Evolutionary conservation across 2,329 filamentous ascomycete genomes (phyloP).

Genomic region (Apiospora arundinis): DNA sequence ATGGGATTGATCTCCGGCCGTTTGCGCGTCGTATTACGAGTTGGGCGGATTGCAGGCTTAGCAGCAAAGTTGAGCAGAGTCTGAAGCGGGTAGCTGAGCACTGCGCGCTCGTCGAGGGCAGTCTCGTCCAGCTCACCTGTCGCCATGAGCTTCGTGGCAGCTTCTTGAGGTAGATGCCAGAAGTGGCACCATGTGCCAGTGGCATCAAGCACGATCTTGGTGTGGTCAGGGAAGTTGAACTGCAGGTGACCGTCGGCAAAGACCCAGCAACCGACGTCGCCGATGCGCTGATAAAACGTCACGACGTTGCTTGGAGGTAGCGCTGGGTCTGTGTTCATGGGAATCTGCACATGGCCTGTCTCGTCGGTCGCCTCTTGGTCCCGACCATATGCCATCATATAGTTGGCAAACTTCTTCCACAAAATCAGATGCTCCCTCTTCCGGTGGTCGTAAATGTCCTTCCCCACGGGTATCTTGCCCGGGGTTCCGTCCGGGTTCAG

Average conservation of each 20-base stretch:
- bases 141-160: conserved; percentile 67
- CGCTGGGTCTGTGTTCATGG: conserved; percentile 45
- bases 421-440: conserved; percentile 70
- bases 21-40: conserved; percentile 54
- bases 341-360: conserved; percentile 46
- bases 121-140: conserved; percentile 73
- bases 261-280: conserved; percentile 81
- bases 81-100: conserved; percentile 74
- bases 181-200: conserved; percentile 80
- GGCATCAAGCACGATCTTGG: conserved; percentile 79
- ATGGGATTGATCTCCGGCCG: conserved; percentile 67
- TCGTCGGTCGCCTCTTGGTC: conserved; percentile 67
- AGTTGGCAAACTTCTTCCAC: conserved; percentile 78
- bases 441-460: conserved; percentile 68
- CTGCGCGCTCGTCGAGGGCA: conserved; percentile 73
- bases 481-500: conserved; percentile 64
- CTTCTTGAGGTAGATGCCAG: conserved; percentile 76
- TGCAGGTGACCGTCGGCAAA: conserved; percentile 82
- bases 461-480: conserved; percentile 67
- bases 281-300: conserved; percentile 82
- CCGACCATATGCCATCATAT: conserved; percentile 75
- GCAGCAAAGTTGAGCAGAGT: conserved; percentile 73
- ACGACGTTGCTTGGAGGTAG: conserved; percentile 65
- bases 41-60: conserved; percentile 51
- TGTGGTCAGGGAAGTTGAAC: conserved; percentile 90